These are phyloP conservation scores for Petasospora rhodanensis DNA, from an alignment of 1,139 yeast genomes.

Conservation along the genomic window DNA sequence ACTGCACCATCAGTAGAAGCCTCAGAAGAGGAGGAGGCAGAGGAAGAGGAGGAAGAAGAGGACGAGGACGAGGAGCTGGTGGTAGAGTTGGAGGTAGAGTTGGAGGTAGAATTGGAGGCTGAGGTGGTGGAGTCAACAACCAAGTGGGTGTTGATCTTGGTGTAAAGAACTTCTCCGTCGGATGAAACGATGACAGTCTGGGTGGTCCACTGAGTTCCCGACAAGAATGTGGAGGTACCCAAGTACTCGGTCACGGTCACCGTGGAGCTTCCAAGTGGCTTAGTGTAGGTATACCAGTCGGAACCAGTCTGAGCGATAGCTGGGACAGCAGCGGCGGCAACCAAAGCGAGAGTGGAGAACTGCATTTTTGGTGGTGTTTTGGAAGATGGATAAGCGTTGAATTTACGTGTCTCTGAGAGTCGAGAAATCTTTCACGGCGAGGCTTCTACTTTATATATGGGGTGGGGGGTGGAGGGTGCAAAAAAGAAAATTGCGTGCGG, in stretches of 20 bases:
- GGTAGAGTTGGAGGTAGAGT: too few relatives aligned
- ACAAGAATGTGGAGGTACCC: slow-evolving; percentile 1
- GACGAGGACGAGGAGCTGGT: slow-evolving; percentile 28
- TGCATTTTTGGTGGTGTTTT: too few relatives aligned
- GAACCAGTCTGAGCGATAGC: slow-evolving; percentile 44
- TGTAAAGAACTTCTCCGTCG: slow-evolving; percentile 1
- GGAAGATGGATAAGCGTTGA: too few relatives aligned
- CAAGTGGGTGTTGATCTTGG: slow-evolving; percentile 7
- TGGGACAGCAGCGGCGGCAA: neutral
- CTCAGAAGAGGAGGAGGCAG: neutral
- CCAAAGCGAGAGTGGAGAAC: slow-evolving; percentile 35
- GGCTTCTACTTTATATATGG: too few relatives aligned
- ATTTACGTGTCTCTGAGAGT: too few relatives aligned
- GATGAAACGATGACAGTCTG: slow-evolving; percentile 1
- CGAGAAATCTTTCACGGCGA: too few relatives aligned
- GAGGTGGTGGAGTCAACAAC: too few relatives aligned
- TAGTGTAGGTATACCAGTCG: slow-evolving; percentile 60
- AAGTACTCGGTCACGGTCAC: slow-evolving; percentile 27
- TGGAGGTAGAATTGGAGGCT: slow-evolving; percentile 7
- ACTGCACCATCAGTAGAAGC: slow-evolving; percentile 2
- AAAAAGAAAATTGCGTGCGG: too few relatives aligned
- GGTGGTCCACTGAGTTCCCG: slow-evolving; percentile 6
- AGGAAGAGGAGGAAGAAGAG: slow-evolving; percentile 1
- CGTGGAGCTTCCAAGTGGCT: slow-evolving; percentile 44
- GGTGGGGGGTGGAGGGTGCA: too few relatives aligned